Conservation (phyloP, 345 rosid genomes). For the Sisymbrium altissimum region DNA sequence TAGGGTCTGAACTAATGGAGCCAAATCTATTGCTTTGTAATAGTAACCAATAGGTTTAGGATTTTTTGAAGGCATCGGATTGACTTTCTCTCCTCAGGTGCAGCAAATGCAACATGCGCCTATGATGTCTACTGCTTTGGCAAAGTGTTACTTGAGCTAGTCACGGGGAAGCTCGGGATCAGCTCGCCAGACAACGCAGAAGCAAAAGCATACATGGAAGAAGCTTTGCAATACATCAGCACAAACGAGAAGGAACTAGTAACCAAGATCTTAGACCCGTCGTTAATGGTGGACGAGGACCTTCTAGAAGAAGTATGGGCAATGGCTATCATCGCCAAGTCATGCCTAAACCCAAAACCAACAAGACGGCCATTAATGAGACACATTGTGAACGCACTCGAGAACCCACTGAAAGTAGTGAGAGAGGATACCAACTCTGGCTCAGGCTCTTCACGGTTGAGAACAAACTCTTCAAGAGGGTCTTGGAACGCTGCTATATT, state of each 20-base stretch:
- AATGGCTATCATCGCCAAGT: constrained; percentile 91
- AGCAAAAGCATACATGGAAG: constrained; percentile 67
- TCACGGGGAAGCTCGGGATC: constrained; percentile 89
- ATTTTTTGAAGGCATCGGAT: neutral
- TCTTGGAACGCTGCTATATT: constrained; percentile 94
- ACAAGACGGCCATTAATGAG: constrained; percentile 91
- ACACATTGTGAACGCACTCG: constrained; percentile 87
- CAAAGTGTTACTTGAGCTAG: constrained; percentile 90
- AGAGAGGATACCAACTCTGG: constrained; percentile 62
- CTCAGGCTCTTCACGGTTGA: constrained; percentile 67
- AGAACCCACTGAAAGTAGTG: constrained; percentile 85
- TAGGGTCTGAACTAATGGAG: neutral
- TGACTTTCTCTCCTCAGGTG: constrained; percentile 39
- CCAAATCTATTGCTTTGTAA: neutral
- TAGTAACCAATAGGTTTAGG: neutral
- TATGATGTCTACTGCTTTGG: constrained; percentile 95
- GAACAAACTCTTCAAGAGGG: constrained; percentile 82
- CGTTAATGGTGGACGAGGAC: constrained; percentile 86
- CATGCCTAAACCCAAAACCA: constrained; percentile 94
- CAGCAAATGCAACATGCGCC: constrained; percentile 56
- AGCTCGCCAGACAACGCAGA: constrained; percentile 62
- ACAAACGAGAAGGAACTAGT: constrained; percentile 91
- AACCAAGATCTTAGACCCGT: constrained; percentile 84
- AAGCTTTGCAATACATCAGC: constrained; percentile 69
- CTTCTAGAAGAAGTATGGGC: constrained; percentile 99